phyloP scores from a whole-genome alignment of 1,139 yeast genomes.

The Hanseniaspora sp. region DNA sequence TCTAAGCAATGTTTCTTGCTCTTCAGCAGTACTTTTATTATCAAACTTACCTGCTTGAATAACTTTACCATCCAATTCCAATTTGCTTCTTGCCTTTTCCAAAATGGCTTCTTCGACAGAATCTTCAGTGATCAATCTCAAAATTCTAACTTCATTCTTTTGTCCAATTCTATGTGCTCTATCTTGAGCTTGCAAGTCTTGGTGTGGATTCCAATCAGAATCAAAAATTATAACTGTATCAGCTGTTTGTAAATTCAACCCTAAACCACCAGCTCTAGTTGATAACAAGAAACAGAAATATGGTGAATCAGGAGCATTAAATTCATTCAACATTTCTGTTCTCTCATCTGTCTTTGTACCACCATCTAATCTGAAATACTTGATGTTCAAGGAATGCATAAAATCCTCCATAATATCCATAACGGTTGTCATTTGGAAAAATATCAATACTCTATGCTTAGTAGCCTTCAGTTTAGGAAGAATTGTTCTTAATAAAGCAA shows the following conservation, averaged over 20 bases:
- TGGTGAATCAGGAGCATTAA: conserved; percentile 81
- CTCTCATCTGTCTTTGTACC: conserved; percentile 92
- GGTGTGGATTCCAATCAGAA: conserved; percentile 99
- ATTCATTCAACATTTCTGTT: conserved; percentile 66
- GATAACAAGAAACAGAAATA: conserved; percentile 83
- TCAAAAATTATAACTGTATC: conserved; percentile 95
- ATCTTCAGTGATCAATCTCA: conserved; percentile 83
- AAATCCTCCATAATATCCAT: conserved; percentile 99
- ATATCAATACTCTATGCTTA: conserved; percentile 86
- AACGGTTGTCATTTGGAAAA: conserved; percentile 96
- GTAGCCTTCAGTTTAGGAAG: conserved; percentile 76
- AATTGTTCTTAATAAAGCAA: conserved; percentile 78
- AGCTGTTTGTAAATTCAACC: conserved; percentile 90
- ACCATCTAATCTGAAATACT: conserved; percentile 87
- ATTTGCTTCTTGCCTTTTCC: conserved; percentile 86
- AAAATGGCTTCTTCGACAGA: conserved; percentile 91
- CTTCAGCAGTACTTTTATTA: conserved; percentile 91
- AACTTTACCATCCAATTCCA: conserved; percentile 95
- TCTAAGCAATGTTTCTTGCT: conserved; percentile 87
- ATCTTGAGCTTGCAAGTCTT: conserved; percentile 97
- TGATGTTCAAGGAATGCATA: conserved; percentile 58
- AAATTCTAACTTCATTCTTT: conserved; percentile 88
- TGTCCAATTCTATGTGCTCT: conserved; percentile 98
- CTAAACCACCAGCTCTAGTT: conserved; percentile 97
- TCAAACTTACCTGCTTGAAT: conserved; percentile 98